Conservation (phyloP, 305 asterid genomes). For the Rubia tinctorum region DNA sequence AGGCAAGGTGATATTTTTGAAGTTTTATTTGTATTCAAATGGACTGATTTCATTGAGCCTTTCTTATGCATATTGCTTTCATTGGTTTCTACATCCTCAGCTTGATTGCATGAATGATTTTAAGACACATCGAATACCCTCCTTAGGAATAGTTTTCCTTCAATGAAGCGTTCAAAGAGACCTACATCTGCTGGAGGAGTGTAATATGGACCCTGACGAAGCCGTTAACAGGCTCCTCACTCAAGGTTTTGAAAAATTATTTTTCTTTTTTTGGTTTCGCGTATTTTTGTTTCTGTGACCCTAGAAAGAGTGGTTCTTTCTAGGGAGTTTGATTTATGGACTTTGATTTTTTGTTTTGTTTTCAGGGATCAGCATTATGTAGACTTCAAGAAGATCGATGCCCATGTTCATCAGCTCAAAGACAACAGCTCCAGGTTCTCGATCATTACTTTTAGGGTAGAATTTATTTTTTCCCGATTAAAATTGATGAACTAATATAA, state of each 20-base stretch:
- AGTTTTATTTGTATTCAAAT: background rate
- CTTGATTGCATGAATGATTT: conserved; percentile 5
- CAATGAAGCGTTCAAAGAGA: too few relatives aligned
- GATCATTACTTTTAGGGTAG: background rate
- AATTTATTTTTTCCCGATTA: background rate
- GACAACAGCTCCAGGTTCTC: conserved; percentile 81
- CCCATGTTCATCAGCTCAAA: conserved; percentile 75
- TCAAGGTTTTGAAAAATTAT: conserved; percentile 19
- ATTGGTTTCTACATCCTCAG: background rate
- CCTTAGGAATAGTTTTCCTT: background rate
- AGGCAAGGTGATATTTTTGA: conserved; percentile 64
- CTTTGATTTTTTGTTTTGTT: conserved; percentile 7
- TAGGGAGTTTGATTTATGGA: background rate
- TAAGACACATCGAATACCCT: background rate
- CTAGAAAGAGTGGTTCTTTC: too few relatives aligned
- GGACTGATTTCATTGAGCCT: background rate
- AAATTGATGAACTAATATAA: background rate
- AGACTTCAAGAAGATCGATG: conserved; percentile 71
- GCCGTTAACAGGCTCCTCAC: conserved; percentile 82
- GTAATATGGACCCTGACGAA: too few relatives aligned
- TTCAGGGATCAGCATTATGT: conserved; percentile 52
- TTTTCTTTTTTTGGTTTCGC: too few relatives aligned
- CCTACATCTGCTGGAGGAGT: too few relatives aligned
- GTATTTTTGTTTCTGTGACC: too few relatives aligned
- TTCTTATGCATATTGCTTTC: background rate